Conservation (phyloP, 148 eudicot species). For the Vaccinium myrtillus region DNA sequence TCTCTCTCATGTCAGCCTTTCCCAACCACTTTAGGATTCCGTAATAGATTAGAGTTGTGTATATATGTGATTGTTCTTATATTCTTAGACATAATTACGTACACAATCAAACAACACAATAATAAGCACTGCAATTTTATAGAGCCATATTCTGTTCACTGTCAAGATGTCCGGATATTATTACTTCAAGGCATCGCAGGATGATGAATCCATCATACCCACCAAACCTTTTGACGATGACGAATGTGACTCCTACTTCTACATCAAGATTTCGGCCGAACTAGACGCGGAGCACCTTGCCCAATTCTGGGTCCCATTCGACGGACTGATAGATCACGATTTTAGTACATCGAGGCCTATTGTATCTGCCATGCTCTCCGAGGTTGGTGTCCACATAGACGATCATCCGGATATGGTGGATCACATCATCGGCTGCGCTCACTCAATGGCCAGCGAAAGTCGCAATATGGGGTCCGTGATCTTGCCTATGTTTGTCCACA, state of each 20-base stretch:
- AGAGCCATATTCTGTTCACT: too few species aligned
- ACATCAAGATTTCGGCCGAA: neutral
- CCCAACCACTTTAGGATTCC: too few species aligned
- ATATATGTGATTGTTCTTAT: too few species aligned
- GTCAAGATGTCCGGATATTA: too few species aligned
- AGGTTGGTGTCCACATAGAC: neutral
- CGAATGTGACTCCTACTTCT: neutral
- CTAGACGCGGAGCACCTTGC: neutral
- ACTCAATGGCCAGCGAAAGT: neutral
- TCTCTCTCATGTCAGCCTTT: too few species aligned
- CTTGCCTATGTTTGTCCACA: neutral
- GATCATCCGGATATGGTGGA: neutral
- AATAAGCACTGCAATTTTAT: too few species aligned
- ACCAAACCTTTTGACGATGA: neutral
- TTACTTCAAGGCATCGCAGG: too few species aligned
- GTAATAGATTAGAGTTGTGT: too few species aligned
- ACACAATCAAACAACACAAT: too few species aligned
- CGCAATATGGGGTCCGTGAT: neutral
- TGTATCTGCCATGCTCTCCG: neutral
- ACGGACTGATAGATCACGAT: neutral
- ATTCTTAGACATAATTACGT: too few species aligned
- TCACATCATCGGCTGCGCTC: neutral
- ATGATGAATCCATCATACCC: neutral
- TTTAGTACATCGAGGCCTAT: neutral
- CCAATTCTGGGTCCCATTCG: neutral